Conservation (phyloP, 305 asterid genomes). For the Rubia occidens region DNA sequence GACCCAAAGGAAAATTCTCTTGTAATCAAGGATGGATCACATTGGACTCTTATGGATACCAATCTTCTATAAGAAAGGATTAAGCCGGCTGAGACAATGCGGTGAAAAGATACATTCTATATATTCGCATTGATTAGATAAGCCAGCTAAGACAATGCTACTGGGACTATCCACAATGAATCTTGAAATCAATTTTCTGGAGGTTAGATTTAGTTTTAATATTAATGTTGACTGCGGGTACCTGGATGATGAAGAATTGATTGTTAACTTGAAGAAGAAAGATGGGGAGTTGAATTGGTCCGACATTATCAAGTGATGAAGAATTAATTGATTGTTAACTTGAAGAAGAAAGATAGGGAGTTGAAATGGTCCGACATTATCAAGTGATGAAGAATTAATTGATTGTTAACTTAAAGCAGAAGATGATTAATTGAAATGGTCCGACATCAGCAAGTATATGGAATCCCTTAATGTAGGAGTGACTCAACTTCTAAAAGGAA, state of each 20-base stretch:
- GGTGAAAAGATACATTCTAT: constrained; percentile 26
- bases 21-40: constrained; percentile 45
- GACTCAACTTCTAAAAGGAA: too few species aligned
- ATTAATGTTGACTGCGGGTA: constrained; percentile 42
- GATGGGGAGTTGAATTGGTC: constrained; percentile 75
- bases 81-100: constrained; percentile 37
- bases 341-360: too few species aligned
- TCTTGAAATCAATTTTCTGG: constrained; percentile 3
- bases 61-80: constrained; percentile 53
- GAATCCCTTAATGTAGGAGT: too few species aligned
- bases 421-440: too few species aligned
- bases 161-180: neutral
- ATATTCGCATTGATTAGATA: constrained; percentile 3
- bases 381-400: too few species aligned
- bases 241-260: constrained; percentile 69
- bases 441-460: too few species aligned
- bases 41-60: constrained; percentile 59
- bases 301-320: constrained; percentile 52
- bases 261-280: constrained; percentile 72
- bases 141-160: constrained; percentile 31
- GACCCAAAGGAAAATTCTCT: constrained; percentile 63
- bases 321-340: too few species aligned
- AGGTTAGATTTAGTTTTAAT: neutral
- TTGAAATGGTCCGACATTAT: too few species aligned
- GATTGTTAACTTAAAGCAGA: too few species aligned